phyloP scores from a whole-genome alignment of 2,329 filamentous ascomycete species.

The Orbilia ellipsospora region DNA sequence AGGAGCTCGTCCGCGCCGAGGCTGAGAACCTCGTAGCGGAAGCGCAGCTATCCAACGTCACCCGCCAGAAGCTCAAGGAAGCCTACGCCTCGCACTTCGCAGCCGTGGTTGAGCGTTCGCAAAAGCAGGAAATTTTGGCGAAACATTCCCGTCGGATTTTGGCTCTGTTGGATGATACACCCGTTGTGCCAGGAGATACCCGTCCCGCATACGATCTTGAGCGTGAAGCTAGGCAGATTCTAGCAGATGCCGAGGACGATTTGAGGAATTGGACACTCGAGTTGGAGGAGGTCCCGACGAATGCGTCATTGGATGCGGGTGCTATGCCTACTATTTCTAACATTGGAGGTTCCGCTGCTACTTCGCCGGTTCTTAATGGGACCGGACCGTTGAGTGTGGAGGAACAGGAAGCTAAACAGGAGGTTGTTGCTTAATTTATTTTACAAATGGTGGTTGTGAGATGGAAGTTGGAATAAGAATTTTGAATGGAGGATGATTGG shows the following conservation, averaged over 20 bases:
- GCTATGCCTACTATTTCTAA: constrained; percentile 60
- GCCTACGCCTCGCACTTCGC: constrained; percentile 89
- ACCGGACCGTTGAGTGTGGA: constrained; percentile 14
- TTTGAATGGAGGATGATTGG: too few species aligned
- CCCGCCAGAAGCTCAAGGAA: constrained; percentile 94
- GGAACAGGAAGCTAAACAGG: constrained; percentile 25
- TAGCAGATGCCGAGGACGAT: constrained; percentile 92
- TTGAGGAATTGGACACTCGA: constrained; percentile 77
- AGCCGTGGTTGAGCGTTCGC: constrained; percentile 91
- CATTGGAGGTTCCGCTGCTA: constrained; percentile 5
- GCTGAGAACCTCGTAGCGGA: constrained; percentile 96
- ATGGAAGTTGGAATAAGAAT: too few species aligned
- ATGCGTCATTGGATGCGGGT: constrained; percentile 65
- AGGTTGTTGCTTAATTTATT: constrained; percentile 33
- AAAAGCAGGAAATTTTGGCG: constrained; percentile 95
- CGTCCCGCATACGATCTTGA: constrained; percentile 74
- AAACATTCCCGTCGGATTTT: constrained; percentile 88
- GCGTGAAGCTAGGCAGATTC: constrained; percentile 79
- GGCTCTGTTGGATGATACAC: constrained; percentile 86
- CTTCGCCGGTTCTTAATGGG: constrained; percentile 23
- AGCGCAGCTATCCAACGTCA: constrained; percentile 96
- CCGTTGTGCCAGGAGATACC: constrained; percentile 85
- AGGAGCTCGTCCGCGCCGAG: constrained; percentile 95
- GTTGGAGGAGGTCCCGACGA: constrained; percentile 68
- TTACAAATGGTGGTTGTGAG: background rate